Evolutionary conservation across 345 rosid species (phyloP).

Genomic region (Conringia planisiliqua): DNA sequence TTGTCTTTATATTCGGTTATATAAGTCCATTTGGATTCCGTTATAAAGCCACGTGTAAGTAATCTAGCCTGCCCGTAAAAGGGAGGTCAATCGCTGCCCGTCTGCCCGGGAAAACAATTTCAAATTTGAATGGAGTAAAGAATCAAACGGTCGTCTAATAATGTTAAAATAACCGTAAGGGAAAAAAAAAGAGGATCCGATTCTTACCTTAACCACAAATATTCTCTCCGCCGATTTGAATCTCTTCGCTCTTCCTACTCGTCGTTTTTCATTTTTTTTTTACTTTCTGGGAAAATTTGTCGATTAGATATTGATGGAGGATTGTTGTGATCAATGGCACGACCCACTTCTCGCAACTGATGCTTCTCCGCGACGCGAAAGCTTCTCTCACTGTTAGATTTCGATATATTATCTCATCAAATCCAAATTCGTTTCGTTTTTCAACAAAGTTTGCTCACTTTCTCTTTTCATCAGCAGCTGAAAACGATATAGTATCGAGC

Average conservation of each 20-base stretch:
- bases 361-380: constrained; percentile 38
- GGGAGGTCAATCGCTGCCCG: constrained; percentile 13
- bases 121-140: constrained; percentile 32
- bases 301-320: constrained; percentile 30
- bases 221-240: constrained; percentile 9
- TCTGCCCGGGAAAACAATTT: constrained; percentile 29
- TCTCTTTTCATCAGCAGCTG: constrained; percentile 22
- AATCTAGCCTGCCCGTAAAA: constrained; percentile 10
- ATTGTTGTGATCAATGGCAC: constrained; percentile 35
- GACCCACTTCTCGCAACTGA: constrained; percentile 54
- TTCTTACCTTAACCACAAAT: constrained; percentile 16
- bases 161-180: constrained; percentile 25
- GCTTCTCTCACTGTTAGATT: constrained; percentile 35
- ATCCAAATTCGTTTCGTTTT: background rate
- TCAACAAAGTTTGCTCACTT: background rate
- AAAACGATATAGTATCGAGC: constrained; percentile 16
- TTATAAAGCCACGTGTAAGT: constrained; percentile 8
- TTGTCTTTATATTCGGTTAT: background rate
- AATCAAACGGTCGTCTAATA: constrained; percentile 34
- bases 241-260: constrained; percentile 5
- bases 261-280: background rate
- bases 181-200: background rate
- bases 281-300: background rate
- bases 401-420: background rate
- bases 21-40: background rate